Evolutionary conservation across 2,329 filamentous ascomycete species (phyloP).

Genomic region (Apiospora saccharicola): DNA sequence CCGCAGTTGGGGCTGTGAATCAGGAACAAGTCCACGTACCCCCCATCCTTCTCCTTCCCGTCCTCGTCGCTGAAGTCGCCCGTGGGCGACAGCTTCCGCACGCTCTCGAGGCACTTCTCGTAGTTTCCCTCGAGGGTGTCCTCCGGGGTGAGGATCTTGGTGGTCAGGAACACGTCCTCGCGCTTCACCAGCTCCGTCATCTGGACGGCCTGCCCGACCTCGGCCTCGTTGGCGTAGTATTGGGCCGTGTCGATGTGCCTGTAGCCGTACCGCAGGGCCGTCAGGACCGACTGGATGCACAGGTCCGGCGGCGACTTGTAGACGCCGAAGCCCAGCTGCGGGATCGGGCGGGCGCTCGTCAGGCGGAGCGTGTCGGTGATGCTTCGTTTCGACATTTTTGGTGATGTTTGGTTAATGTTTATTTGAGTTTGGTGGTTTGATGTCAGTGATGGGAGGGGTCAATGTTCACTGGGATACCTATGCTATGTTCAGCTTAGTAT

Average conservation of each 20-base stretch:
- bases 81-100: constrained; percentile 62
- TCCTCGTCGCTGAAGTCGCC: constrained; percentile 23
- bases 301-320: constrained; percentile 64
- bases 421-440: neutral
- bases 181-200: constrained; percentile 61
- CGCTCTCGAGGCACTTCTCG: constrained; percentile 64
- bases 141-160: constrained; percentile 68
- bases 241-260: constrained; percentile 71
- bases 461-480: neutral
- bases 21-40: constrained; percentile 73
- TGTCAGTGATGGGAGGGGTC: neutral
- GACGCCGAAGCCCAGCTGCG: constrained; percentile 75
- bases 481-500: too few species aligned
- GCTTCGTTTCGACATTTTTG: constrained; percentile 1
- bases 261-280: constrained; percentile 65
- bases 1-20: constrained; percentile 70
- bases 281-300: constrained; percentile 65
- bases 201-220: constrained; percentile 70
- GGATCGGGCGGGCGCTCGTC: constrained; percentile 61
- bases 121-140: constrained; percentile 66
- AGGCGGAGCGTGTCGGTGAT: constrained; percentile 58
- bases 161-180: constrained; percentile 70
- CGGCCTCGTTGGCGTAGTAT: constrained; percentile 70
- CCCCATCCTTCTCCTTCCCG: constrained; percentile 46
- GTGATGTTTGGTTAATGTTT: neutral